Evolutionary conservation across 2,329 filamentous ascomycete species (phyloP), one percentile per base, ranked within the genome.

Genomic region (Phialophora verrucosa): DNA sequence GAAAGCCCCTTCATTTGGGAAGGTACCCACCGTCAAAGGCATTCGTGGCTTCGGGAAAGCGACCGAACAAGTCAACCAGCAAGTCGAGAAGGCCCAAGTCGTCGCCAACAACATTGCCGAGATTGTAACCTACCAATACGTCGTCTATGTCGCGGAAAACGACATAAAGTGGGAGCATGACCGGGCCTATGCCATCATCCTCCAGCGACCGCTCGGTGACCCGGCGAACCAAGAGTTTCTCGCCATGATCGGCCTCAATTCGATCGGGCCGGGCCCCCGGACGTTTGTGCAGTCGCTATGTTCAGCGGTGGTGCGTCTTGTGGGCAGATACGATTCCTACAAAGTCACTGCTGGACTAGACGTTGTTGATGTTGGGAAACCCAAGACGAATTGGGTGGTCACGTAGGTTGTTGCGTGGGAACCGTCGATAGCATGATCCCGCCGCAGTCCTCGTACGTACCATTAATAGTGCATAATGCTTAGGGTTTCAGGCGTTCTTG

Each of bases 171-270:
- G 20, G 20, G 49, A 53, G 20, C 49, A 53, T 25, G 49, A 53
- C 49, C 49, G 49, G 49, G 49, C 49, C 23, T 53, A 53, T 53
- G 49, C 49, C n/a, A 53, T 53, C 49, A 53, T 53, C 14, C 49
- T 53, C 27, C 20, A 53, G 49, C 20, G 27, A 53, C 49, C 49
- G 49, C 14, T 53, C 10, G 49, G 49, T 14, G 49, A 53, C 27
- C 10, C 49, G 27, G 23, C 23, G 11, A 25, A 53, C 27, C 49
- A 53, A 12, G 49, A 53, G 27, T 53, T 27, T 29, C 49, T 51
- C 23, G 49, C 49, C 20, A 53, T 53, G 49, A 53, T 53, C 14
- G 49, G 49, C 23, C 49, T 53, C 49, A 53, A 53, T 29, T 53
- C 49, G 20, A 27, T 53, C 27, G 49, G 49, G 27, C 49, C 20